Evolutionary conservation across 495 filamentous ascomycete species (phyloP).

Genomic region (Aspergillus sclerotiicarbonarius): DNA sequence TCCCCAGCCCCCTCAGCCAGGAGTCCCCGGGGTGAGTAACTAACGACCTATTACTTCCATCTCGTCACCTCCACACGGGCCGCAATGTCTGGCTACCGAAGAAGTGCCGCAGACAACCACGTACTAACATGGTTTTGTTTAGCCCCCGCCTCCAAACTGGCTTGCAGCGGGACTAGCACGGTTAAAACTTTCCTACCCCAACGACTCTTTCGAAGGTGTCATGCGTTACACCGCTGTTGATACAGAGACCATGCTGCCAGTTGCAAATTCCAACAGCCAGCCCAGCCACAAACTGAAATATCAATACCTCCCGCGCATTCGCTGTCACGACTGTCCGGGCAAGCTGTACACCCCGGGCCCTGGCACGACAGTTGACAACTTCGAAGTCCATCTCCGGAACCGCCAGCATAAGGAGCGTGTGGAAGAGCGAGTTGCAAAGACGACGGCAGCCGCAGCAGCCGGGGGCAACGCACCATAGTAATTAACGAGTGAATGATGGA

Average conservation of each 20-base stretch:
- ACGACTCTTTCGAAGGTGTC: conserved; percentile 76
- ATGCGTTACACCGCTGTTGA: conserved; percentile 86
- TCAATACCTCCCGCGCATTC: conserved; percentile 78
- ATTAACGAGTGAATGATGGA: conserved; percentile 18
- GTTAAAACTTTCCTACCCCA: conserved; percentile 63
- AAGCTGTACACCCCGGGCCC: conserved; percentile 91
- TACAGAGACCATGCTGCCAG: conserved; percentile 56
- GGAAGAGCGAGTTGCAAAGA: conserved; percentile 47
- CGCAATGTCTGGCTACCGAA: conserved; percentile 6
- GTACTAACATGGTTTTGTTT: conserved; percentile 23
- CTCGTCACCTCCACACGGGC: conserved; percentile 6
- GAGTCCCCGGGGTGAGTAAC: conserved; percentile 57
- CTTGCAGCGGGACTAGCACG: conserved; percentile 62
- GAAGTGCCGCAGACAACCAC: conserved; percentile 9
- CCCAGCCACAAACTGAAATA: conserved; percentile 57
- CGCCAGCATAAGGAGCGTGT: conserved; percentile 73
- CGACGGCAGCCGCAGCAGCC: conserved; percentile 4
- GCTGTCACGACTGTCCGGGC: conserved; percentile 87
- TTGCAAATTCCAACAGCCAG: conserved; percentile 47
- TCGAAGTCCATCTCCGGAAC: conserved; percentile 86
- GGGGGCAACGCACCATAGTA: conserved; percentile 14
- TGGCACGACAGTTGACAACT: conserved; percentile 78
- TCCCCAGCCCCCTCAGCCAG: conserved; percentile 52
- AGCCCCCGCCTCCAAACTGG: conserved; percentile 83
- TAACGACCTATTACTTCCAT: conserved; percentile 7